Evolutionary conservation across 192 early-diverging fungal species (phyloP).

Genomic region (Coemansia sp.): DNA sequence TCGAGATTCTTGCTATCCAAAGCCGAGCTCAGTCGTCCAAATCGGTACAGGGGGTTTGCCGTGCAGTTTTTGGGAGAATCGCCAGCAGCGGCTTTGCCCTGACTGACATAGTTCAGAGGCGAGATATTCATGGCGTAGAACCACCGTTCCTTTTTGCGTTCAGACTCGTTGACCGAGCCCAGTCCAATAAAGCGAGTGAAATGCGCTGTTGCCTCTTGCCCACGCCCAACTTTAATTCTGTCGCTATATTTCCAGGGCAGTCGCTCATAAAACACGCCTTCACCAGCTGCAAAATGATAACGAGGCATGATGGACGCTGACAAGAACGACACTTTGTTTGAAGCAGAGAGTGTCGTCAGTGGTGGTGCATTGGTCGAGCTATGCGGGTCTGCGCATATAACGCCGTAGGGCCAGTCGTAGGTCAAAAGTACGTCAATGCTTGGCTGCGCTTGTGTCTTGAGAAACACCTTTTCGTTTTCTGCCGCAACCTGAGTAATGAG

Average conservation of each 20-base stretch:
- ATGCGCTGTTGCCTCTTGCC: slow-evolving; percentile 13
- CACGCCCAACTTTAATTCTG: slow-evolving; percentile 23
- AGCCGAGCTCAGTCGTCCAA: slow-evolving; percentile 9
- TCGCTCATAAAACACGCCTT: slow-evolving; percentile 77
- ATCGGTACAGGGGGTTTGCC: slow-evolving; percentile 49
- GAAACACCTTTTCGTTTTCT: slow-evolving; percentile 38
- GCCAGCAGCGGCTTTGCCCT: slow-evolving; percentile 18
- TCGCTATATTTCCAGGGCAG: slow-evolving; percentile 67
- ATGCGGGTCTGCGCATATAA: slow-evolving; percentile 9
- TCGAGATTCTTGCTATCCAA: slow-evolving; percentile 20
- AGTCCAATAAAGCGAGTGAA: slow-evolving; percentile 85
- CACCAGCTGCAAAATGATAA: slow-evolving; percentile 83
- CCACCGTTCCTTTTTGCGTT: slow-evolving; percentile 74
- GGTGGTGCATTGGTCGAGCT: neutral
- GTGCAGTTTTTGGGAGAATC: slow-evolving; percentile 59
- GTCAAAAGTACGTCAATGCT: slow-evolving; percentile 79
- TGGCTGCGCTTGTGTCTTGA: slow-evolving; percentile 37
- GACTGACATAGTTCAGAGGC: slow-evolving; percentile 58
- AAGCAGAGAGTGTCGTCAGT: slow-evolving; percentile 14
- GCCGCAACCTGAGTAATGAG: slow-evolving; percentile 27
- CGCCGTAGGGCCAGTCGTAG: slow-evolving; percentile 74
- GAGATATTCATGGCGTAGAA: slow-evolving; percentile 89
- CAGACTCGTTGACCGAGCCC: slow-evolving; percentile 62
- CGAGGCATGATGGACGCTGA: slow-evolving; percentile 67
- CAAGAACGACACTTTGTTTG: slow-evolving; percentile 43